Conservation (phyloP, 2,329 filamentous ascomycete species). For the Aspergillus aculeatus region DNA sequence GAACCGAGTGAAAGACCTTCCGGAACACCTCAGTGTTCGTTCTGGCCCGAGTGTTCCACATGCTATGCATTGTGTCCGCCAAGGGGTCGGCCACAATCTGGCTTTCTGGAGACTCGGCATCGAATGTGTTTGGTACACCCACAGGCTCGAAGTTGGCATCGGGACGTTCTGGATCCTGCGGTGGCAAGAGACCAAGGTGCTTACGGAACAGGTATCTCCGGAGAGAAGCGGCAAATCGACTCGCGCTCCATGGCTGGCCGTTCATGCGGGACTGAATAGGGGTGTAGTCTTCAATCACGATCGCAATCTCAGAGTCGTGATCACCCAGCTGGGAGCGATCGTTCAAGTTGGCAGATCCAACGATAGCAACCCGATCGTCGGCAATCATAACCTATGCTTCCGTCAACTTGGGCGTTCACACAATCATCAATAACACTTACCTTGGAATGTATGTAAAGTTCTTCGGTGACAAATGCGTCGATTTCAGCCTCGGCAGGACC, state of each 20-base stretch:
- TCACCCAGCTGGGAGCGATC: slow-evolving; percentile 83
- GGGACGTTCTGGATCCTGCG: slow-evolving; percentile 66
- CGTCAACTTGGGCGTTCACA: slow-evolving; percentile 15
- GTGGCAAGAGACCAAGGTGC: slow-evolving; percentile 76
- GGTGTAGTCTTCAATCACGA: slow-evolving; percentile 83
- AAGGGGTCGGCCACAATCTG: slow-evolving; percentile 58
- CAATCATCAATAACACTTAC: slow-evolving; percentile 30
- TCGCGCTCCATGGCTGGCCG: slow-evolving; percentile 71
- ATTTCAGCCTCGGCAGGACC: slow-evolving; percentile 56
- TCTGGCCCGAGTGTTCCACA: slow-evolving; percentile 59
- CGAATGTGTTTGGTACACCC: slow-evolving; percentile 55
- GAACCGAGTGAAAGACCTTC: slow-evolving; percentile 63
- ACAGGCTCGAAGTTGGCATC: slow-evolving; percentile 59
- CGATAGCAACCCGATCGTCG: slow-evolving; percentile 81
- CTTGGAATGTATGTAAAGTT: slow-evolving; percentile 61
- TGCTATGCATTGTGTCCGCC: slow-evolving; percentile 53
- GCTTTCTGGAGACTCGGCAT: slow-evolving; percentile 52
- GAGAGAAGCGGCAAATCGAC: slow-evolving; percentile 78
- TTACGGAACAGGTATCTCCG: slow-evolving; percentile 85
- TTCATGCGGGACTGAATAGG: slow-evolving; percentile 72
- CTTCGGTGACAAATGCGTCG: slow-evolving; percentile 62
- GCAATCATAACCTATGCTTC: slow-evolving; percentile 63
- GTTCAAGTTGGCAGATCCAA: slow-evolving; percentile 87
- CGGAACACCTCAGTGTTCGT: slow-evolving; percentile 62
- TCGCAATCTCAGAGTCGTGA: slow-evolving; percentile 87